Evolutionary conservation across 2,329 filamentous ascomycete species (phyloP).

Genomic region (Aspergillus jensenii): DNA sequence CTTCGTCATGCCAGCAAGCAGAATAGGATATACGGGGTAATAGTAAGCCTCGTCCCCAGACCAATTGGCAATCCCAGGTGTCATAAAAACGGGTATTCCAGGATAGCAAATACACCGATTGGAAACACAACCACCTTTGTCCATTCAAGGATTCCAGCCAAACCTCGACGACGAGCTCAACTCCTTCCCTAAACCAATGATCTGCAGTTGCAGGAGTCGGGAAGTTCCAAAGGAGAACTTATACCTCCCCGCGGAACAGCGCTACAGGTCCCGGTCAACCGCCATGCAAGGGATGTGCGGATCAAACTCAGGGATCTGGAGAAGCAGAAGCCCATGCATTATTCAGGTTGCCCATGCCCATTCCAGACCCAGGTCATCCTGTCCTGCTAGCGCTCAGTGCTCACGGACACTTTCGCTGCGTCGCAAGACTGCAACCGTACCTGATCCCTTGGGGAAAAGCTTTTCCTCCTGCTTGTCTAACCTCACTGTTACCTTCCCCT

Average conservation of each 20-base stretch:
- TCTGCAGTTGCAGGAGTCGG: conserved; percentile 8
- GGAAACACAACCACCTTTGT: conserved; percentile 10
- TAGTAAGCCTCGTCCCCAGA: background rate
- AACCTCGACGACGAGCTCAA: background rate
- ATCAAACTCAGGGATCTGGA: conserved; percentile 14
- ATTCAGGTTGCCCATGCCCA: background rate
- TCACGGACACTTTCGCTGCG: background rate
- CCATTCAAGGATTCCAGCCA: conserved; percentile 11
- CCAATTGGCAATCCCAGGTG: background rate
- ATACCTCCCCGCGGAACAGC: conserved; percentile 8
- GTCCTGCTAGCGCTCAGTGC: no score
- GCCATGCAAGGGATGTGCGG: conserved; percentile 18
- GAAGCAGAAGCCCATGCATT: background rate
- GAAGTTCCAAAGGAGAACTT: conserved; percentile 1
- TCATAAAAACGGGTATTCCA: background rate
- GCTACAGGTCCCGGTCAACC: background rate
- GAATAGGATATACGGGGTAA: background rate
- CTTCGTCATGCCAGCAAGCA: background rate
- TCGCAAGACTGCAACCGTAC: background rate
- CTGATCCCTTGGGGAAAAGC: background rate
- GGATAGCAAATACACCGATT: conserved; percentile 17
- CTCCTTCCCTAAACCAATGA: conserved; percentile 1
- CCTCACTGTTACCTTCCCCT: background rate
- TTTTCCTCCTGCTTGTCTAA: background rate
- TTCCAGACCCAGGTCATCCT: background rate